A percentile compares a stretch with the other conserved stretches of the same genome.
phyloP scores from a whole-genome alignment of 164 flowering plant species.

The Platanus orientalis region DNA sequence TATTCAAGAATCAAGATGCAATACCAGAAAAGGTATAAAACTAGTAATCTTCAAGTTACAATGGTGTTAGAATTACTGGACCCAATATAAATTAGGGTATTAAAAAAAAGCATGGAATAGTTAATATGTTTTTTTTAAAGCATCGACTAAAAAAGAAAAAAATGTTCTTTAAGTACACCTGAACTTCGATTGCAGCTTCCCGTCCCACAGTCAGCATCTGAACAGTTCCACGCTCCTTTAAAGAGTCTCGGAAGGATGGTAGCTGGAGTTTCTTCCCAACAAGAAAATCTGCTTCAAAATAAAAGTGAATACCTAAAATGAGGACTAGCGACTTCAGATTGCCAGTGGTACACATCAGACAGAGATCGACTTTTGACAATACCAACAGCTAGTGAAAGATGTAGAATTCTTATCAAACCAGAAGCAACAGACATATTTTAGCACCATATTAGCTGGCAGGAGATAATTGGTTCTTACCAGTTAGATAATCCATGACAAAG shows the following conservation, averaged over 20 bases:
- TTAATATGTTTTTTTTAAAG: no score
- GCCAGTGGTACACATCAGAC: constrained; percentile 31
- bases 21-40: no score
- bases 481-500: constrained; percentile 83
- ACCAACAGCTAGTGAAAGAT: constrained; percentile 68
- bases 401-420: constrained; percentile 38
- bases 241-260: constrained; percentile 84
- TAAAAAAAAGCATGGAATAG: no score
- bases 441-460: constrained; percentile 6
- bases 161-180: constrained; percentile 42
- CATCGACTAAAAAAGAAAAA: background rate
- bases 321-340: constrained; percentile 33
- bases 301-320: constrained; percentile 31
- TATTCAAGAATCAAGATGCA: no score
- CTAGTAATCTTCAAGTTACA: no score
- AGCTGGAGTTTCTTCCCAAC: constrained; percentile 79
- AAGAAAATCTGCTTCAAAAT: constrained; percentile 78
- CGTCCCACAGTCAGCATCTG: constrained; percentile 91
- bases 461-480: constrained; percentile 44
- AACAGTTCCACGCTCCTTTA: constrained; percentile 85
- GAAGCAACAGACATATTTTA: constrained; percentile 10
- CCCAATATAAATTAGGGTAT: no score
- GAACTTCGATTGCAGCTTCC: constrained; percentile 94
- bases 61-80: no score
- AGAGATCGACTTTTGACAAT: constrained; percentile 45